Percentiles rank a stretch among this genome's conserved stretches.
phyloP scores from a whole-genome alignment of 2,329 filamentous ascomycete species.

The Penicillium sp. region DNA sequence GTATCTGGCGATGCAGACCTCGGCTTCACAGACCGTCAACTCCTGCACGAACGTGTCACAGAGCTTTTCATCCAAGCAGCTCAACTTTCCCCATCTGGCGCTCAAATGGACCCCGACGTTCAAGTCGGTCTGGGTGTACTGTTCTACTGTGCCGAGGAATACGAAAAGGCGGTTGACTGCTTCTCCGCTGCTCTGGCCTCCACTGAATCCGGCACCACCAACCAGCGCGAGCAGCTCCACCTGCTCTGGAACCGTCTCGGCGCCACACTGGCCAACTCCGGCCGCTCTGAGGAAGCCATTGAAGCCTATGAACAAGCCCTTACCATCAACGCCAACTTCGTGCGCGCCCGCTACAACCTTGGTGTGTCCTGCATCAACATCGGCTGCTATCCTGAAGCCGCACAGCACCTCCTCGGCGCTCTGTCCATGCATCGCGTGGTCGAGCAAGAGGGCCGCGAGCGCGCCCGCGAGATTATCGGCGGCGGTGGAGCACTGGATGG shows the following conservation, averaged over 20 bases:
- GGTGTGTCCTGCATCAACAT: conserved; percentile 98
- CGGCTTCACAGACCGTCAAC: conserved; percentile 89
- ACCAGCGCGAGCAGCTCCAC: conserved; percentile 83
- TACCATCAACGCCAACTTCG: conserved; percentile 89
- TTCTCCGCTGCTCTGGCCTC: conserved; percentile 88
- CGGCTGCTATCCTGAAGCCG: conserved; percentile 89
- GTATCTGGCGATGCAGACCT: conserved; percentile 77
- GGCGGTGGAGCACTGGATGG: conserved; percentile 51
- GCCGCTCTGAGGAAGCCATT: conserved; percentile 92
- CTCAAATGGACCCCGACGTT: conserved; percentile 97
- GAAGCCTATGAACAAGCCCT: conserved; percentile 93
- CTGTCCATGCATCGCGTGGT: conserved; percentile 95
- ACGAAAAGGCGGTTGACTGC: conserved; percentile 98
- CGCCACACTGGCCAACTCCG: conserved; percentile 92
- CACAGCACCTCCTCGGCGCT: conserved; percentile 86
- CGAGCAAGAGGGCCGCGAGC: conserved; percentile 78
- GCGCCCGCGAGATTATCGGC: conserved; percentile 76
- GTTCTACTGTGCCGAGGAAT: conserved; percentile 97
- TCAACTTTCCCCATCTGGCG: conserved; percentile 85
- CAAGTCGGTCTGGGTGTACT: conserved; percentile 95
- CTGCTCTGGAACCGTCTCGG: conserved; percentile 97
- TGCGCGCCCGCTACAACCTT: conserved; percentile 93
- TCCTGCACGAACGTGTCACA: conserved; percentile 87
- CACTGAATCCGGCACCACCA: conserved; percentile 78
- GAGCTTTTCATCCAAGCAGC: conserved; percentile 89